A percentile compares a stretch with the other conserved stretches of the same genome.
Evolutionary conservation across 2,329 filamentous ascomycete genomes (phyloP).

Genomic region (Penicillium fuscoglaucum): DNA sequence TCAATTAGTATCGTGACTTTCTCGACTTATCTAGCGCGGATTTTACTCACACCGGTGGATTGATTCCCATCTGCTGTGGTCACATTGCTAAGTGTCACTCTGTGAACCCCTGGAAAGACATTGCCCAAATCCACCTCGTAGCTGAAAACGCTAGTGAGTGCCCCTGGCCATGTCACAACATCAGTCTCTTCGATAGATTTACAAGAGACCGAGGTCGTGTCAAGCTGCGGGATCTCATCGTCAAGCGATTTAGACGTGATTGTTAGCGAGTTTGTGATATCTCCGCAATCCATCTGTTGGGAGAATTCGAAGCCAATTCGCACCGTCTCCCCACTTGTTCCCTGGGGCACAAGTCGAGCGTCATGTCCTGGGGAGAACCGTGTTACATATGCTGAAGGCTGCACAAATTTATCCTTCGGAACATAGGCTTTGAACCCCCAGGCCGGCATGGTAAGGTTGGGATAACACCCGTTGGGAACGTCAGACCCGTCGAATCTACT

Average conservation of each 20-base stretch:
- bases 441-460: conserved; percentile 47
- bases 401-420: conserved; percentile 61
- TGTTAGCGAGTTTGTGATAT: conserved; percentile 51
- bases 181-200: conserved; percentile 37
- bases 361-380: conserved; percentile 49
- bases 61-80: conserved; percentile 41
- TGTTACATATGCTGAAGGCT: conserved; percentile 50
- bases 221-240: conserved; percentile 43
- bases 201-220: conserved; percentile 50
- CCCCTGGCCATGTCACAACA: conserved; percentile 59
- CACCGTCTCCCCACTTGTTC: conserved; percentile 1
- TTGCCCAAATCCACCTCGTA: conserved; percentile 8
- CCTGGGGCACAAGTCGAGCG: conserved; percentile 24
- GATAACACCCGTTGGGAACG: conserved; percentile 54
- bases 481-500: conserved; percentile 60
- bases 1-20: conserved; percentile 5
- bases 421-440: conserved; percentile 57
- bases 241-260: conserved; percentile 54
- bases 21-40: neutral
- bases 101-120: conserved; percentile 53
- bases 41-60: conserved; percentile 43
- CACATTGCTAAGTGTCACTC: conserved; percentile 58
- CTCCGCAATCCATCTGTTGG: conserved; percentile 60
- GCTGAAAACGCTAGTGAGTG: conserved; percentile 58
- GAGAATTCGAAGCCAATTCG: conserved; percentile 55